Percentiles rank a stretch among this genome's conserved stretches.
phyloP scores from a whole-genome alignment of 2,329 filamentous ascomycete genomes.

The Dothiorella sarmentorum region DNA sequence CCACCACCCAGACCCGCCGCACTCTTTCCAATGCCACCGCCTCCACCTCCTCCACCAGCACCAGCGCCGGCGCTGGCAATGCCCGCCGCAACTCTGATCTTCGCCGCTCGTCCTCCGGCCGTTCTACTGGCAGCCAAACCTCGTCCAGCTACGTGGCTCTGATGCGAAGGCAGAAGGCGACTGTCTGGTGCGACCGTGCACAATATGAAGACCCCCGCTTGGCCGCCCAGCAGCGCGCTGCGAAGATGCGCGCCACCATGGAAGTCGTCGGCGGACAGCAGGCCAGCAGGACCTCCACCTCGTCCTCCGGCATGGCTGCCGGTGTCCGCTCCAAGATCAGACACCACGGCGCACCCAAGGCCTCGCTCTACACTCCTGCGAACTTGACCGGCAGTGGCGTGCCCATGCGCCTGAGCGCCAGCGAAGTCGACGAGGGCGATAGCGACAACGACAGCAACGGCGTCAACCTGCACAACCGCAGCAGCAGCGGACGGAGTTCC shows the following conservation, averaged over 20 bases:
- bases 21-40: conserved; percentile 68
- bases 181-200: conserved; percentile 94
- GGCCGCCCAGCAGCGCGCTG: conserved; percentile 76
- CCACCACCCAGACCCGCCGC: conserved; percentile 40
- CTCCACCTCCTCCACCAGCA: conserved; percentile 62
- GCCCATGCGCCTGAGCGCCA: conserved; percentile 88
- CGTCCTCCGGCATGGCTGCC: conserved; percentile 33
- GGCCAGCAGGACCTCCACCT: conserved; percentile 37
- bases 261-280: conserved; percentile 69
- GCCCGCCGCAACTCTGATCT: conserved; percentile 50
- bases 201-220: conserved; percentile 88
- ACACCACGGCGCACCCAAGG: conserved; percentile 76
- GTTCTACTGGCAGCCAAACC: conserved; percentile 59
- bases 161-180: conserved; percentile 95
- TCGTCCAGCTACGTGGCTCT: conserved; percentile 85
- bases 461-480: conserved; percentile 61
- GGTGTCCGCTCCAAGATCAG: conserved; percentile 79
- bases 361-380: conserved; percentile 74
- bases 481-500: conserved; percentile 70
- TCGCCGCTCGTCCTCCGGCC: conserved; percentile 75
- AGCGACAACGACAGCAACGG: conserved; percentile 64
- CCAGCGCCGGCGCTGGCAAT: conserved; percentile 43
- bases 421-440: conserved; percentile 86
- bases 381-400: conserved; percentile 76
- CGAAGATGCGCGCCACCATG: conserved; percentile 79